Base-by-base conservation (phyloP, 257 asterid genomes). In the Nicotiana attenuata region DNA sequence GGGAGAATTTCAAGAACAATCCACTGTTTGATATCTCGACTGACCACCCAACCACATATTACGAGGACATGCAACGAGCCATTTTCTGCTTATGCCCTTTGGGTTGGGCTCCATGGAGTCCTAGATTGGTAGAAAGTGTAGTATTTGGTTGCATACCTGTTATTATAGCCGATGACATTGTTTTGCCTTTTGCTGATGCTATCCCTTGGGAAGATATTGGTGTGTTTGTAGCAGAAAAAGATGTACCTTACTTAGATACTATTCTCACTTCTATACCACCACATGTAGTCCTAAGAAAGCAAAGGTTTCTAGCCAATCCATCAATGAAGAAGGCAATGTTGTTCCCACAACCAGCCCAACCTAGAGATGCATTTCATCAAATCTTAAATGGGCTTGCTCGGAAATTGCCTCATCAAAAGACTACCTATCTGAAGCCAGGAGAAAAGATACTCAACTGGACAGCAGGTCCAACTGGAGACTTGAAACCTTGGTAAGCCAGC, bases 21-120 rank as follows among this genome's bases (percentile, higher is more conserved):
- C 96, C 98, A 2, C 87, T 92, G 10, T 93, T 92, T 13, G 98
- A 93, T 84, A 92, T 93, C 78, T 93, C 97, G 15, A 93, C 94
- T 0, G 98, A 93, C 68, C 98, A 93, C 88, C 98, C 98, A 16
- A 88, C 89, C 0, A 92, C 98, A 6, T 93, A 93, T 87, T 93
- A 93, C 5, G 97, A 93, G 84, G 98, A 93, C 85, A 92, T 92
- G 97, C 98, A 93, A 83, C 84, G 98, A 50, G 90, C 97, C 8
- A 82, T 93, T 66, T 93, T 93, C 82, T 93, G 98, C 59, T 82
- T 93, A 78, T 92, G 98, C 65, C 98, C 98, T 1, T 92, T 93
- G 22, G 98, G 98, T 8, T 93, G 98, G 98, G 96, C 98, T n/a
- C 98, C 98, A 31, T 93, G 98, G 97, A 92, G 98, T 84, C 98